Conservation (phyloP, 2,329 filamentous ascomycete genomes). For the Rhytidhysteron rufulum region DNA sequence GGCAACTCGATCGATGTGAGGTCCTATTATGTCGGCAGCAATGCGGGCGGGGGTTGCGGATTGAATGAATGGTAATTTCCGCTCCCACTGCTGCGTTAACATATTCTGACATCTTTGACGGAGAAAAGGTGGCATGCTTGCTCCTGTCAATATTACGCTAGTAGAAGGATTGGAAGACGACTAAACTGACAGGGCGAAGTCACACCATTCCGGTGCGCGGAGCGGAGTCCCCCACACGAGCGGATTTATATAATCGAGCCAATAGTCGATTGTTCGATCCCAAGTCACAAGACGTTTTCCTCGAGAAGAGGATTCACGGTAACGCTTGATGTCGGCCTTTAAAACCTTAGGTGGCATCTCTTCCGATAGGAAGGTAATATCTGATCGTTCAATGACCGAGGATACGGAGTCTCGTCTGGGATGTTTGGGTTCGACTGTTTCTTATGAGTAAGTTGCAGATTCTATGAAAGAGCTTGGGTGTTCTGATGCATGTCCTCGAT, state of each 20-base stretch:
- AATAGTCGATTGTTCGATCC: background rate
- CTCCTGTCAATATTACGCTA: too few relatives aligned
- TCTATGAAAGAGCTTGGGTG: too few relatives aligned
- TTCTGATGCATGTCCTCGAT: too few relatives aligned
- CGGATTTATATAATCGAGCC: background rate
- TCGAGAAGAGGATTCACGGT: too few relatives aligned
- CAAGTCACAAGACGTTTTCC: too few relatives aligned
- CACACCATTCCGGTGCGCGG: background rate
- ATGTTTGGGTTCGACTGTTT: too few relatives aligned
- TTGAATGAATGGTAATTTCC: slow-evolving; percentile 56
- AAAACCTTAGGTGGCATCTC: too few relatives aligned
- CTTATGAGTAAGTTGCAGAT: too few relatives aligned
- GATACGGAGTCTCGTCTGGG: too few relatives aligned
- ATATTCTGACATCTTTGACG: slow-evolving; percentile 62
- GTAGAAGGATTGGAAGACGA: background rate
- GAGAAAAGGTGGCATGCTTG: slow-evolving; percentile 52
- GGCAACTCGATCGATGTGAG: slow-evolving; percentile 9
- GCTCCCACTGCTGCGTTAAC: slow-evolving; percentile 62
- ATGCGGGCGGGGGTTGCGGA: slow-evolving; percentile 55
- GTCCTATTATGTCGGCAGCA: slow-evolving; percentile 53
- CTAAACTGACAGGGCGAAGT: background rate
- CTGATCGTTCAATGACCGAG: too few relatives aligned
- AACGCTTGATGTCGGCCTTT: too few relatives aligned
- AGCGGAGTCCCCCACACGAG: background rate
- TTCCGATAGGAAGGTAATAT: too few relatives aligned